Base-by-base conservation (phyloP, 129 eudicot species). In the Escallonia rubra region DNA sequence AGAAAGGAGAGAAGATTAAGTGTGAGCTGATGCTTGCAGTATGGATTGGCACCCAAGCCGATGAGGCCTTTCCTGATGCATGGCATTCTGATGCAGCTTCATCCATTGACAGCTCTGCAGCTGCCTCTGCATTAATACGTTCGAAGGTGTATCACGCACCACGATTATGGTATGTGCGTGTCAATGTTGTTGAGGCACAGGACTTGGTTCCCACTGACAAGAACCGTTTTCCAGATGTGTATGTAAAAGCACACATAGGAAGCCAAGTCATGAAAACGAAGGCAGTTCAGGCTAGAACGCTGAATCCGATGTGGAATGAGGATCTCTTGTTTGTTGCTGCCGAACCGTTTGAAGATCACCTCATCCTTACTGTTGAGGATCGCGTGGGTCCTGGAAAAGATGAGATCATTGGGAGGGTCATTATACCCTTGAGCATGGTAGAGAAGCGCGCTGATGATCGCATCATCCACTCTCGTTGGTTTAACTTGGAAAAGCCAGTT, bases 21-120 rank as follows among this genome's bases (percentile, higher is more conserved):
- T 90, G 98, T 16, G 98, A 92, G 82, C 75, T 92, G 58, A 92
- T 92, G 98, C 81, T 92, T 56, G 98, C 98, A 1, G 96, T 92
- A 2, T 92, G 98, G 98, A 83, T 91, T n/a, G 98, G 98, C 57
- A 91, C 96, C 9, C 97, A 87, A 77, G 97, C 97, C 10, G 97
- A 91, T 11, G 97, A 91, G 70, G 93, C 96, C 39, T 91, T 85
- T 72, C 92, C 96, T 23, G 97, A 91, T 76, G 97, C 97, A 12
- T 88, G 96, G 94, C 97, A 88, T 71, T 91, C 96, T 11, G 97
- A 91, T 66, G 90, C 97, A 56, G 96, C 97, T 39, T 72, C 87
- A 3, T 88, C 96, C 40, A 77, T 88, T 61, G 94, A 86, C 85
- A 84, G 88, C 74, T 83, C 98, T 5, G 86, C 91, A 67, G 86